Base-by-base conservation (phyloP, 2,329 filamentous ascomycete species). In the Nectriaceae sp. region DNA sequence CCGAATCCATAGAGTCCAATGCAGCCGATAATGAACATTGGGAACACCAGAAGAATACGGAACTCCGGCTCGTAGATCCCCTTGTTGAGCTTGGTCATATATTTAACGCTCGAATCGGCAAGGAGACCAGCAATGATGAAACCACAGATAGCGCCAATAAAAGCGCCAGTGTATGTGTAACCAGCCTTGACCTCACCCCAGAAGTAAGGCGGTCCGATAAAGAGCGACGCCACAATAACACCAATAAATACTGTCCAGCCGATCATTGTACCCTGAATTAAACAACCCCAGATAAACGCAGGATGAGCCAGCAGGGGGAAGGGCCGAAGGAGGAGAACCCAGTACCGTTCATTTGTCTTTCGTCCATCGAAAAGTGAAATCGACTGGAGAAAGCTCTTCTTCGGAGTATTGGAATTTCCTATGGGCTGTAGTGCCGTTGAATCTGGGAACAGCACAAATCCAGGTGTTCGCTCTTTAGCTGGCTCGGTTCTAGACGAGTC, bases 191-290 rank as follows among this genome's bases (percentile, higher is more conserved):
- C 83, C 70, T 94, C 86, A 60, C 83, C 76, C 80, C 92, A 96
- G 75, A 84, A 94, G 35, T 92, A 81, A 1, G 90, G 89, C 2
- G 87, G 86, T 2, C 87, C 85, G 40, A 95, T 79, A 72, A 94
- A 93, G 57, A 95, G 85, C 50, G 86, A 83, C n/a, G 86, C 88
- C 39, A 95, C 74, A 56, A 94, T 84, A 52, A 94, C 87, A 47
- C 89, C 88, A 56, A 96, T 93, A 64, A 97, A 90, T 15, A 97
- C 89, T 1, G 92, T 96, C 92, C 93, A 97, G 55, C 92, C 93
- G 62, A 97, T 96, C 64, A 96, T 83, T 4, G 89, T 83, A 15
- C 92, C 92, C 76, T 96, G 92, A 42, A 92, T 89, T 3, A 97
- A 75, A 61, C 76, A 78, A 20, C 76, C 78, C 89, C 90, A 96